These are phyloP conservation scores for Boletus tomentosulus DNA, from an alignment of 768 basidiomycete genomes.

Conservation along the genomic window DNA sequence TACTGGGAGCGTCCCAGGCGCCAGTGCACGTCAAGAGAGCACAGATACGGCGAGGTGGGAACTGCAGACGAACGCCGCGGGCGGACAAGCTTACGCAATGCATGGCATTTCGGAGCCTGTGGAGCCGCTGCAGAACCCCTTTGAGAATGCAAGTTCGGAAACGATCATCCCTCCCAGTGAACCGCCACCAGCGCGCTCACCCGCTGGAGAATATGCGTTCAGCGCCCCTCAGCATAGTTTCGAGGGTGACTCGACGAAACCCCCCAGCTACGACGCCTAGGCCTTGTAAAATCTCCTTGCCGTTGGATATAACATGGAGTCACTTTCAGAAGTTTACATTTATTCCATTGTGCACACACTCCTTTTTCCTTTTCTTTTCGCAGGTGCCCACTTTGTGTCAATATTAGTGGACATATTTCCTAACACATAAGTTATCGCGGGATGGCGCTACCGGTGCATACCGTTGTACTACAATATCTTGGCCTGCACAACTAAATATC, in stretches of 20 bases:
- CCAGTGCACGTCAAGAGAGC: slow-evolving; percentile 24
- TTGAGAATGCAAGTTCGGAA: slow-evolving; percentile 19
- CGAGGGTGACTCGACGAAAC: slow-evolving; percentile 8
- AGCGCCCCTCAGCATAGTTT: slow-evolving; percentile 23
- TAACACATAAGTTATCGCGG: slow-evolving; percentile 23
- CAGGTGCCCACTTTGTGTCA: background rate
- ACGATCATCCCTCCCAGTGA: slow-evolving; percentile 12
- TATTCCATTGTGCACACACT: slow-evolving; percentile 3
- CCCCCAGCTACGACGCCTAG: slow-evolving; percentile 19
- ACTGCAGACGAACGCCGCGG: slow-evolving; percentile 22
- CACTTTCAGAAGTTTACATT: too few species aligned
- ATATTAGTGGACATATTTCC: slow-evolving; percentile 2
- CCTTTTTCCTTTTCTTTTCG: background rate
- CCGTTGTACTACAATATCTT: slow-evolving; percentile 17
- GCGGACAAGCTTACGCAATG: slow-evolving; percentile 23
- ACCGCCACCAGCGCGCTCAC: slow-evolving; percentile 7
- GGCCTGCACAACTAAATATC: slow-evolving; percentile 8
- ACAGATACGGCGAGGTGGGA: slow-evolving; percentile 31
- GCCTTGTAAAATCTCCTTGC: background rate
- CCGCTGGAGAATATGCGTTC: slow-evolving; percentile 23
- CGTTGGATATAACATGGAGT: background rate
- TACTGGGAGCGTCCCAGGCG: slow-evolving; percentile 10
- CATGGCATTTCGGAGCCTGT: slow-evolving; percentile 15
- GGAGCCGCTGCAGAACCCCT: slow-evolving; percentile 23
- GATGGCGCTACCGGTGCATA: slow-evolving; percentile 4